Evolutionary conservation across 2,329 filamentous ascomycete species (phyloP).

Genomic region (Colletotrichum tropicale): DNA sequence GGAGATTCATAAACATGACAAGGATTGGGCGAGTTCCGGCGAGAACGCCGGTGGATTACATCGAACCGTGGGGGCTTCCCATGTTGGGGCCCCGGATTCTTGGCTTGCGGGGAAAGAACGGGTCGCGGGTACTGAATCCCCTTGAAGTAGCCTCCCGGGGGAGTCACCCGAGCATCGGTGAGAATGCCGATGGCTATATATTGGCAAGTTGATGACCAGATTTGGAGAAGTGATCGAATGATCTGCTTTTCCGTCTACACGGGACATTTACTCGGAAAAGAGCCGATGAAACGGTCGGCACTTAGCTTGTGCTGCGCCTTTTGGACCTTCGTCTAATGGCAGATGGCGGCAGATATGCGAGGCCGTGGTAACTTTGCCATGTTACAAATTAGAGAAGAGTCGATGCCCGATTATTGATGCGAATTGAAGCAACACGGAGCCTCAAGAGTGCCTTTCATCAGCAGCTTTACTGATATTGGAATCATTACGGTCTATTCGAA

Average conservation of each 20-base stretch:
- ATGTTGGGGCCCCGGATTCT: conserved; percentile 5
- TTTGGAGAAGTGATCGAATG: neutral
- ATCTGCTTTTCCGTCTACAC: neutral
- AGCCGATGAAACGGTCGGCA: neutral
- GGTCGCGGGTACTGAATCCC: neutral
- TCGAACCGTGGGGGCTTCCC: neutral
- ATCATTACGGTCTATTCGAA: neutral
- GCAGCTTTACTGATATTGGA: accelerated
- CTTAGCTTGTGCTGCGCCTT: neutral
- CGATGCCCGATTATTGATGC: accelerated
- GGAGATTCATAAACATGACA: neutral
- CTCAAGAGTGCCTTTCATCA: neutral
- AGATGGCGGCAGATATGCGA: neutral
- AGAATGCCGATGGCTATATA: neutral
- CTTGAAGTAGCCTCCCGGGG: neutral
- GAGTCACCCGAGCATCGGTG: neutral
- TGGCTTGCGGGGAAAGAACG: conserved; percentile 1
- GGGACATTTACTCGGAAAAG: neutral
- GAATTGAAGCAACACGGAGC: neutral
- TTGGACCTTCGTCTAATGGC: accelerated
- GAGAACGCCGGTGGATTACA: neutral
- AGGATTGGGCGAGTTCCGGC: neutral
- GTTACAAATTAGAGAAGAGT: neutral
- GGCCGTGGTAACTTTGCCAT: neutral
- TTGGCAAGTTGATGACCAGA: neutral